Evolutionary conservation across 495 filamentous ascomycete genomes (phyloP), one percentile per base, ranked within the genome.

Genomic region (Tuber aestivum): DNA sequence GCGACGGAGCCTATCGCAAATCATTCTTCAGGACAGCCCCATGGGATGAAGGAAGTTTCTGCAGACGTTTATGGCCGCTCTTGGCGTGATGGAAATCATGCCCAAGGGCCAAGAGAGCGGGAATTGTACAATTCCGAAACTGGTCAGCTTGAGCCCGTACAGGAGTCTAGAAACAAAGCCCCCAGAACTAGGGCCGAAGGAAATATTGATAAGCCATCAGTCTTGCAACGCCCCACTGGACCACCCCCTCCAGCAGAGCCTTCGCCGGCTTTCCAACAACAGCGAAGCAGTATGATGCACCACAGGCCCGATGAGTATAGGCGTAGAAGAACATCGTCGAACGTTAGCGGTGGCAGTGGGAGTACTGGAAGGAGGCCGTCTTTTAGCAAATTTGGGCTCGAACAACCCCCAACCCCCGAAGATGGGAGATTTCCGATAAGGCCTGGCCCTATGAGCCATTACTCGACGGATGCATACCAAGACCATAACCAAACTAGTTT

Each of bases 41-140:
- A 27, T 65, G 85, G 86, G 56, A 87, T 91, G 6, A 92, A 93
- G 82, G 94, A 98, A 83, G 95, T 97, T 79, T 93, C 93, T 14
- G 93, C 95, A 8, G 95, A 98, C 83, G 94, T 97, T 78, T 98
- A 97, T 82, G 96, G 92, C 82, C 89, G 96, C 74, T 88, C 90
- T 35, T 96, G 92, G 91, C 88, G 92, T 79, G 94, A 97, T 65
- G 86, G 87, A 23, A 87, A 91, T 32, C 71, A 81, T 0, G 84
- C 79, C 65, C 86, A 89, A 16, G 88, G 86, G 35, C 86, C 85
- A 41, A 71, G 72, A 70, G 89, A 89, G 74, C 87, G 91, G 75
- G 94, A 97, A 83, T 87, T 99, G 0, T 99, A 89, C 84, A 97
- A 98, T 83, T 97, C 95, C 16, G 91, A 96, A 56, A 97, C 93